Conservation (phyloP, 2,329 filamentous ascomycete species). For the Xylaria multiplex region DNA sequence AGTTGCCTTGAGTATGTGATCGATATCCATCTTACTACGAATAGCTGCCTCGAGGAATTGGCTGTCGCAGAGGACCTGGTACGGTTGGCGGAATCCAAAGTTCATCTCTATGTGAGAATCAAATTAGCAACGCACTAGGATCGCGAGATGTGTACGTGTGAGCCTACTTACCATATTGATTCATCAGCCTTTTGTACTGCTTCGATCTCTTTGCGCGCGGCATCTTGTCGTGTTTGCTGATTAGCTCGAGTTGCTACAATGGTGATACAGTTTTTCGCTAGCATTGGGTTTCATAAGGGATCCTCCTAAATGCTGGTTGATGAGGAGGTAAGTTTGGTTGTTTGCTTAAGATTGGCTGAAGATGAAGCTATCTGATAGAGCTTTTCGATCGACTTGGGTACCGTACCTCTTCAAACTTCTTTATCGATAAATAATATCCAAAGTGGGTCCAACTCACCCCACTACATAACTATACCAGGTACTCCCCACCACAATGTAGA, state of each 20-base stretch:
- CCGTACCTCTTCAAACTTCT: not conserved
- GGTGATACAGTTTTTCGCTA: not conserved
- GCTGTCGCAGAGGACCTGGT: constrained; percentile 90
- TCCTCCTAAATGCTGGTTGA: not conserved
- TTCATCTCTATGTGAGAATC: constrained; percentile 61
- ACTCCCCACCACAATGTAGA: not conserved
- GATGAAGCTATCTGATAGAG: constrained; percentile 5
- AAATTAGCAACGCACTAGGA: constrained; percentile 14
- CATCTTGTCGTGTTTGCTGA: constrained; percentile 39
- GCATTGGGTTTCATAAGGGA: not conserved
- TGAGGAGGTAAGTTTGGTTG: not conserved
- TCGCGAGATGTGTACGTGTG: not conserved
- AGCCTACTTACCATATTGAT: constrained; percentile 70
- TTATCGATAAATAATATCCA: constrained; percentile 8
- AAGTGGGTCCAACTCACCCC: not conserved
- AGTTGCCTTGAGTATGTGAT: constrained; percentile 79
- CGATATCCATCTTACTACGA: constrained; percentile 89
- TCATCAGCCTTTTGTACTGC: constrained; percentile 91
- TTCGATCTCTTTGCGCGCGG: constrained; percentile 71
- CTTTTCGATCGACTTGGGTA: constrained; percentile 5
- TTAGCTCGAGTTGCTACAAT: not conserved
- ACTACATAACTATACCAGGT: not conserved
- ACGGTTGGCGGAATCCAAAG: constrained; percentile 92
- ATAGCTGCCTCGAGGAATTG: constrained; percentile 84
- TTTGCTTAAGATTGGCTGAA: constrained; percentile 1